Conservation (phyloP, 2,329 filamentous ascomycete species). For the Clarireedia sp. region DNA sequence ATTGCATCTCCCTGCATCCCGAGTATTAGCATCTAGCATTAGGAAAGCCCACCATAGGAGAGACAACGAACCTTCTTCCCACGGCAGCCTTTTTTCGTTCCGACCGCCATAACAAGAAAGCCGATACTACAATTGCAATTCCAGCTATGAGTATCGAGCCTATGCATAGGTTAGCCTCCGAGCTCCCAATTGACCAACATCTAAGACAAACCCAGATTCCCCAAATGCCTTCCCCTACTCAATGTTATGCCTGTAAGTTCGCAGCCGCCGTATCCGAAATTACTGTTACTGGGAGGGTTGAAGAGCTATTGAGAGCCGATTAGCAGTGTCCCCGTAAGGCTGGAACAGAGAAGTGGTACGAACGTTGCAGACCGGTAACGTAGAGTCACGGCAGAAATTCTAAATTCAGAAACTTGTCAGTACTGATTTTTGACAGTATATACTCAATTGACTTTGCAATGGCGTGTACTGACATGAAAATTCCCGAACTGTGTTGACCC, state of each 20-base stretch:
- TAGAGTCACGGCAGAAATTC: constrained; percentile 79
- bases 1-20: constrained; percentile 76
- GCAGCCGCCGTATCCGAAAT: constrained; percentile 51
- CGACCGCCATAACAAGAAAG: constrained; percentile 67
- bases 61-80: constrained; percentile 64
- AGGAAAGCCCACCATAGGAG: neutral
- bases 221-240: constrained; percentile 56
- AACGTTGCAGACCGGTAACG: constrained; percentile 79
- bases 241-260: constrained; percentile 67
- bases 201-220: constrained; percentile 65
- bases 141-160: constrained; percentile 82
- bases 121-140: constrained; percentile 62
- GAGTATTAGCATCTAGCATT: neutral
- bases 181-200: neutral
- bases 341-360: constrained; percentile 31
- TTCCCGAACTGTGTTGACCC: constrained; percentile 44
- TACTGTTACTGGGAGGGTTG: constrained; percentile 30
- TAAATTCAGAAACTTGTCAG: constrained; percentile 32
- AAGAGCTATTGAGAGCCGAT: constrained; percentile 50
- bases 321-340: constrained; percentile 10
- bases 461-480: constrained; percentile 38
- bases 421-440: neutral
- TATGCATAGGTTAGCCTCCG: constrained; percentile 33
- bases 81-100: constrained; percentile 90
- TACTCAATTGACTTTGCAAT: constrained; percentile 8